Conservation (phyloP, 1,139 yeast genomes). For the Blastobotrys buckinghamii region DNA sequence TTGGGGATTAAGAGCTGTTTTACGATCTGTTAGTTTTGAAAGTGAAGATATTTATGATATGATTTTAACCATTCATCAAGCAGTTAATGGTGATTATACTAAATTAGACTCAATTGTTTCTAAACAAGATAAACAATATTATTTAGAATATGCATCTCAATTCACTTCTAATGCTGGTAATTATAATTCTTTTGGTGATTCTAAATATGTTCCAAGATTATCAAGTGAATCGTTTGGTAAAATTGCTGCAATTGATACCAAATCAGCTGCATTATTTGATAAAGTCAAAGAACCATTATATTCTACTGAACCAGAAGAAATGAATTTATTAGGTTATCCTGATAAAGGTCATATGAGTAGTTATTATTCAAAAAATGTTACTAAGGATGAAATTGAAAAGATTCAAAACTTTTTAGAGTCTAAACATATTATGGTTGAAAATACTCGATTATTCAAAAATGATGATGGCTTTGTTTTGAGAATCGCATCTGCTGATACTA, state of each 20-base stretch:
- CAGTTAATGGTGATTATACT: constrained; percentile 50
- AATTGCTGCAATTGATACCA: constrained; percentile 39
- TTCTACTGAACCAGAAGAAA: constrained; percentile 41
- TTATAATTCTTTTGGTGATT: constrained; percentile 85
- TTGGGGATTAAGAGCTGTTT: constrained; percentile 71
- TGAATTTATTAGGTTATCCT: constrained; percentile 68
- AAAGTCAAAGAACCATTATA: constrained; percentile 46
- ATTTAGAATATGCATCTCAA: constrained; percentile 76
- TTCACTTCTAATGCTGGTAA: constrained; percentile 78
- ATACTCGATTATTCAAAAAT: constrained; percentile 55
- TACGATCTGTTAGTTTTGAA: constrained; percentile 81
- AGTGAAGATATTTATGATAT: constrained; percentile 69
- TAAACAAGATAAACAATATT: constrained; percentile 39
- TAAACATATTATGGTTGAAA: constrained; percentile 71
- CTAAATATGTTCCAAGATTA: constrained; percentile 70
- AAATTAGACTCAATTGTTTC: constrained; percentile 30
- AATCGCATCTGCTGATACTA: constrained; percentile 29
- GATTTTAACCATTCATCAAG: constrained; percentile 50
- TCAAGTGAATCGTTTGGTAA: constrained; percentile 43
- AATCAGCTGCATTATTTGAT: constrained; percentile 39
- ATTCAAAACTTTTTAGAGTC: constrained; percentile 59
- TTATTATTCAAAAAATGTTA: constrained; percentile 55
- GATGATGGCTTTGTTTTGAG: constrained; percentile 27
- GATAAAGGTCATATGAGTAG: constrained; percentile 68
- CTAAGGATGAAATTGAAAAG: constrained; percentile 57